Conservation (phyloP, 2,329 filamentous ascomycete species). For the Graphilbum fragrans region DNA sequence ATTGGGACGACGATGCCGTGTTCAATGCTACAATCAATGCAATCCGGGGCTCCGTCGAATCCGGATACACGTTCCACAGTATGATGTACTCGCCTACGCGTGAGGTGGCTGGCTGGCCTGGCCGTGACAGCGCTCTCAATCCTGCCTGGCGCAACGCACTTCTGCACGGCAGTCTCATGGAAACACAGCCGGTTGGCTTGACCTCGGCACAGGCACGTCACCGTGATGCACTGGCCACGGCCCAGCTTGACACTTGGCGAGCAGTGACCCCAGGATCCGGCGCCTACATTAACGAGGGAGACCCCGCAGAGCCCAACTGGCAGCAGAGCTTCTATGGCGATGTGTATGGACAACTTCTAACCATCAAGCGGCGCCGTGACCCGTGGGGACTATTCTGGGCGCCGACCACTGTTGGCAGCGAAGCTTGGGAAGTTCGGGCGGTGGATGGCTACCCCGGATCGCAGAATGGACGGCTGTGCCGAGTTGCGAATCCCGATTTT, state of each 20-base stretch:
- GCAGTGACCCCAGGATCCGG: slow-evolving; percentile 19
- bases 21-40: slow-evolving; percentile 16
- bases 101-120: slow-evolving; percentile 10
- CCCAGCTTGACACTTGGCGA: slow-evolving; percentile 9
- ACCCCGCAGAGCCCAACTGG: slow-evolving; percentile 22
- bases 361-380: slow-evolving; percentile 28
- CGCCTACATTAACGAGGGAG: slow-evolving; percentile 27
- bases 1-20: slow-evolving; percentile 15
- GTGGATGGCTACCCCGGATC: slow-evolving; percentile 7
- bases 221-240: slow-evolving; percentile 7
- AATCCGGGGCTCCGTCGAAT: slow-evolving; percentile 19
- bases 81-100: slow-evolving; percentile 19
- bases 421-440: slow-evolving; percentile 7
- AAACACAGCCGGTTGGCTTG: slow-evolving; percentile 5
- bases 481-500: not conserved
- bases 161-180: slow-evolving; percentile 13
- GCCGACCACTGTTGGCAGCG: slow-evolving; percentile 8
- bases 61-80: slow-evolving; percentile 20
- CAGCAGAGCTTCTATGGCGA: slow-evolving; percentile 21
- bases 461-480: slow-evolving; percentile 8
- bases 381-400: slow-evolving; percentile 21
- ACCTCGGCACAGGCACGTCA: slow-evolving; percentile 2
- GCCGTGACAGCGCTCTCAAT: slow-evolving; percentile 10
- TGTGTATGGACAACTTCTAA: slow-evolving; percentile 17
- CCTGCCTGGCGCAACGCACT: slow-evolving; percentile 14